Conservation (phyloP, 305 asterid genomes). For the Rubia balearica region DNA sequence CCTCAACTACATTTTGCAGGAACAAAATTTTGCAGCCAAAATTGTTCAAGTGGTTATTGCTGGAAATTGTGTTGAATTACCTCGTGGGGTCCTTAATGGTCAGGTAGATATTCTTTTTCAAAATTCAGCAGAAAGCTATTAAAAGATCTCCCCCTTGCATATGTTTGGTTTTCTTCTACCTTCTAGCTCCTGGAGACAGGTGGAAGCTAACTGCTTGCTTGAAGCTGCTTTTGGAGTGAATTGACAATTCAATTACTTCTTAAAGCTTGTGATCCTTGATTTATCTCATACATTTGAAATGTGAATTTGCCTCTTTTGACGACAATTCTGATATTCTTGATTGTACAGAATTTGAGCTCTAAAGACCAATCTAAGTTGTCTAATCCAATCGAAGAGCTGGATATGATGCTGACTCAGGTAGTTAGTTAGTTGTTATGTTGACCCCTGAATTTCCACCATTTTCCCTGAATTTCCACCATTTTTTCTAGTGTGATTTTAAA, state of each 20-base stretch:
- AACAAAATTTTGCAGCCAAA: slow-evolving; percentile 78
- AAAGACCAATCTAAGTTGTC: slow-evolving; percentile 73
- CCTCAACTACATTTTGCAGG: slow-evolving; percentile 41
- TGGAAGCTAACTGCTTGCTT: not conserved
- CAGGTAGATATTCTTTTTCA: slow-evolving; percentile 48
- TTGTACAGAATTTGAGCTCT: slow-evolving; percentile 60
- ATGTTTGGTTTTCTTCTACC: not conserved
- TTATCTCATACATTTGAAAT: not conserved
- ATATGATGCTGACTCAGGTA: slow-evolving; percentile 90
- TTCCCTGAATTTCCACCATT: not conserved
- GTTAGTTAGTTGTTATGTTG: slow-evolving; percentile 16
- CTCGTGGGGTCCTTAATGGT: slow-evolving; percentile 72
- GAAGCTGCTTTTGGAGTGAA: not conserved
- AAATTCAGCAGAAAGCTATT: not conserved
- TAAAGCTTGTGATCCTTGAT: not conserved
- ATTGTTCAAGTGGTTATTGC: slow-evolving; percentile 86
- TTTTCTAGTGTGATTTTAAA: slow-evolving; percentile 7
- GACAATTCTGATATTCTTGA: not conserved
- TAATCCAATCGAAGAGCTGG: slow-evolving; percentile 86
- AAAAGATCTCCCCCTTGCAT: slow-evolving; percentile 1
- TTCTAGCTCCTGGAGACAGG: slow-evolving; percentile 1
- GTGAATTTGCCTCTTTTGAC: not conserved
- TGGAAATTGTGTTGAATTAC: slow-evolving; percentile 77
- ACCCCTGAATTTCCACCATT: too few species aligned
- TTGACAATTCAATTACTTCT: not conserved